Evolutionary conservation across 768 basidiomycete species (phyloP), one percentile per base, ranked within the genome.

Genomic region (Boletus insuetus): DNA sequence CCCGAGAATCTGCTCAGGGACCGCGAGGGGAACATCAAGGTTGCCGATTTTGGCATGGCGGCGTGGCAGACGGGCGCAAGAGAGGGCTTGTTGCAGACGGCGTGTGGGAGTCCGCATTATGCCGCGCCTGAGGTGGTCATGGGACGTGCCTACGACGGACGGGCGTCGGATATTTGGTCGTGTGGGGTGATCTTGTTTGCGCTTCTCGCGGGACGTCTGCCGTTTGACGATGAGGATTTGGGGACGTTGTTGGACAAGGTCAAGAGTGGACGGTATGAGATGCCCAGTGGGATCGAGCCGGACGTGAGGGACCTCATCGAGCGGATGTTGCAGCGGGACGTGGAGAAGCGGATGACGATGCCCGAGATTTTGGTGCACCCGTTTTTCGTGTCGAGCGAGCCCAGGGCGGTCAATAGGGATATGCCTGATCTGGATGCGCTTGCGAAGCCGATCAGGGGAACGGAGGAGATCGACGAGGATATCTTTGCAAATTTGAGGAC

Each of bases 1-100:
- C 93, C 91, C 2, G 95, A 97, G 70, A 98, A 97, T 67, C 77
- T 98, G 31, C 78, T 98, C 49, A 83, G 96, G 46, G 91, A 93
- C 75, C 77, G 81, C 38, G 75, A 91, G 64, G 82, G 80, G 59
- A 94, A 93, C 62, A 86, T 98, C 82, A 98, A 96, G 69, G 86
- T 98, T 34, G 94, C 91, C 3, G 95, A 98, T 73, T 95, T 97
- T 68, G 94, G 95, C n/a, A 94, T 97, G 91, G 94, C 94, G 4
- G 89, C 90, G 34, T 94, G 91, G 87, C 90, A 94, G 71, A 78
- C 75, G 24, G 81, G 82, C 56, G 78, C 79, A 47, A 77, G 74
- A 13, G 77, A 79, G 39, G 74, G 78, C 16, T 68, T 85, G 69
- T 78, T 97, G 47, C 81, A 81, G 63, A 97, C 94, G 0, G 88